Percentiles rank a stretch among this genome's conserved stretches.
Evolutionary conservation across 129 eudicot genomes (phyloP).

Genomic region (Tanacetum coccineum): DNA sequence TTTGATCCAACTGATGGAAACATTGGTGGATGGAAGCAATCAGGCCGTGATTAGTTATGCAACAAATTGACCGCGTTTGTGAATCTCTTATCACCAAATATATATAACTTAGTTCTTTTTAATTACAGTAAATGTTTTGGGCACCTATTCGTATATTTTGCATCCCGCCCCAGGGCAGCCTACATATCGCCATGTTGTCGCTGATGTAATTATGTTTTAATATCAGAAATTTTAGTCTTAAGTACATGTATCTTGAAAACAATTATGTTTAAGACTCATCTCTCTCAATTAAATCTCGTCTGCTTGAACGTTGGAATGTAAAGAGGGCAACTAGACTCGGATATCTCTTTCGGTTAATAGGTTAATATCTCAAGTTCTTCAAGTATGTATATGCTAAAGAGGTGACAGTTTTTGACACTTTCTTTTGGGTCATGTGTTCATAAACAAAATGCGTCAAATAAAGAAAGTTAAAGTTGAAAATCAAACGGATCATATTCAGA

Average conservation of each 20-base stretch:
- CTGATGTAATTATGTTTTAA: neutral
- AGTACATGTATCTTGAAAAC: neutral
- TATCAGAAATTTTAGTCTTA: neutral
- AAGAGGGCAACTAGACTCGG: no score
- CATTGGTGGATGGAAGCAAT: slow-evolving; percentile 71
- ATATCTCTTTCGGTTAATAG: neutral
- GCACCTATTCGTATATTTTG: neutral
- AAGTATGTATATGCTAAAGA: neutral
- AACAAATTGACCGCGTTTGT: neutral
- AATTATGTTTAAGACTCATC: neutral
- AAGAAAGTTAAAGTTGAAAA: no score
- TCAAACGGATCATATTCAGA: neutral
- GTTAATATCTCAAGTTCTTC: neutral
- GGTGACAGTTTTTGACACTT: no score
- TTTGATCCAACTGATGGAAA: slow-evolving; percentile 34
- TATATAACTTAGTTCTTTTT: neutral
- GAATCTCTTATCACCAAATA: slow-evolving; percentile 5
- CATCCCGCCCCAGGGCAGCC: neutral
- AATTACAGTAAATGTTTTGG: neutral
- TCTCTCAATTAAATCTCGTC: neutral
- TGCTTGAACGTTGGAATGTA: no score
- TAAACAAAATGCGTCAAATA: no score
- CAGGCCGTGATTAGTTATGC: slow-evolving; percentile 32
- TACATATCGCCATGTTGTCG: neutral
- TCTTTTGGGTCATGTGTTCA: no score